phyloP scores from a whole-genome alignment of 1,284 basidiomycete species.

The Wolfiporia cocos region DNA sequence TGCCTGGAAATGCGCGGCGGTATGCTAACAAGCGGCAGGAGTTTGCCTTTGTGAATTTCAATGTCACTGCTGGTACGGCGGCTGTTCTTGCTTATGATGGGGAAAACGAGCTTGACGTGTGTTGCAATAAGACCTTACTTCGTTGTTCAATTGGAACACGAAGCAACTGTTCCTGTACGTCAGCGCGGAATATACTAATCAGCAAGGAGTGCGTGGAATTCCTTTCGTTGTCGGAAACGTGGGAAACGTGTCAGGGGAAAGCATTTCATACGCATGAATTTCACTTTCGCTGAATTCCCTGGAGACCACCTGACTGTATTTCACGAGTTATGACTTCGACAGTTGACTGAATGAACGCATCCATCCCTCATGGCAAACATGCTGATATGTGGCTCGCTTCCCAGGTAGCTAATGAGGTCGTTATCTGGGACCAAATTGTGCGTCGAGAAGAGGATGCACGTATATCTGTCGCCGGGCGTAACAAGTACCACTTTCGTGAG shows the following conservation, averaged over 20 bases:
- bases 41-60: slow-evolving; percentile 72
- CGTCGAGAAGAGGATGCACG: slow-evolving; percentile 70
- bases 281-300: no score
- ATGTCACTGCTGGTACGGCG: slow-evolving; percentile 65
- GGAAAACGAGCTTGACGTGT: not conserved
- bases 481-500: slow-evolving; percentile 85
- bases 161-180: slow-evolving; percentile 89
- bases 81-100: slow-evolving; percentile 6
- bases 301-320: no score
- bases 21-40: slow-evolving; percentile 59
- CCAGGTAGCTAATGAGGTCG: slow-evolving; percentile 76
- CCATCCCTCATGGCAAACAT: not conserved
- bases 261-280: no score
- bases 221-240: no score
- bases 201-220: slow-evolving; percentile 53
- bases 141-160: slow-evolving; percentile 92
- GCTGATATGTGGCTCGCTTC: not conserved
- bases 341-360: no score
- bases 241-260: no score
- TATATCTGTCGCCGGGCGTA: slow-evolving; percentile 59
- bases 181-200: slow-evolving; percentile 71
- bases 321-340: no score
- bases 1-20: slow-evolving; percentile 47
- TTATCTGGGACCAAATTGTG: slow-evolving; percentile 90
- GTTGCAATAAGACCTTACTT: slow-evolving; percentile 53